Conservation (phyloP, 495 filamentous ascomycete genomes). For the Annulohypoxylon moriforme region DNA sequence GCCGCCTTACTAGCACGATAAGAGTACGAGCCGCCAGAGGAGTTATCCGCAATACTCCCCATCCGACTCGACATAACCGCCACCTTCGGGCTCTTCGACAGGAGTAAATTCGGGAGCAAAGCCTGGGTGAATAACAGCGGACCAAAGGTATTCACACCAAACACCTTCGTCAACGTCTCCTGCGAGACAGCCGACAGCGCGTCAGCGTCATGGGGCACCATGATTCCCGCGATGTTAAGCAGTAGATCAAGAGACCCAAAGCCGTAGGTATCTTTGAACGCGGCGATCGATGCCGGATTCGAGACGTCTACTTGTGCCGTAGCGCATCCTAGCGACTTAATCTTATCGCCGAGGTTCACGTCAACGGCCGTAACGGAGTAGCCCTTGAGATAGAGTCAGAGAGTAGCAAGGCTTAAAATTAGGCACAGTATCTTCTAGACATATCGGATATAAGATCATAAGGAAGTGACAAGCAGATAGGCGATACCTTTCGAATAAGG, state of each 20-base stretch:
- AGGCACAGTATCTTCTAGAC: neutral
- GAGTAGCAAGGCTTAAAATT: neutral
- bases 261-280: neutral
- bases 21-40: slow-evolving; percentile 74
- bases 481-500: slow-evolving; percentile 40
- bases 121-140: slow-evolving; percentile 68
- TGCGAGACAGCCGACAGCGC: slow-evolving; percentile 52
- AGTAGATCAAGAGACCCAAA: slow-evolving; percentile 12
- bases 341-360: slow-evolving; percentile 4
- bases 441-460: neutral
- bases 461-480: neutral
- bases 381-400: slow-evolving; percentile 11
- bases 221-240: slow-evolving; percentile 20
- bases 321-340: slow-evolving; percentile 11
- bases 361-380: slow-evolving; percentile 29
- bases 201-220: slow-evolving; percentile 51
- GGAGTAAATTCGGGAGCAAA: slow-evolving; percentile 46
- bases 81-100: slow-evolving; percentile 44
- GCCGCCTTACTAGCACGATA: slow-evolving; percentile 79
- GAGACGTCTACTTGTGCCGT: slow-evolving; percentile 15
- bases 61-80: slow-evolving; percentile 80
- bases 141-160: slow-evolving; percentile 75
- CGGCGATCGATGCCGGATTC: slow-evolving; percentile 15
- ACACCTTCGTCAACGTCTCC: slow-evolving; percentile 55
- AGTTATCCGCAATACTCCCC: slow-evolving; percentile 75